Evolutionary conservation across 2,329 filamentous ascomycete genomes (phyloP), one percentile per base, ranked within the genome.

Genomic region (Neophaeococcomyces aloes): DNA sequence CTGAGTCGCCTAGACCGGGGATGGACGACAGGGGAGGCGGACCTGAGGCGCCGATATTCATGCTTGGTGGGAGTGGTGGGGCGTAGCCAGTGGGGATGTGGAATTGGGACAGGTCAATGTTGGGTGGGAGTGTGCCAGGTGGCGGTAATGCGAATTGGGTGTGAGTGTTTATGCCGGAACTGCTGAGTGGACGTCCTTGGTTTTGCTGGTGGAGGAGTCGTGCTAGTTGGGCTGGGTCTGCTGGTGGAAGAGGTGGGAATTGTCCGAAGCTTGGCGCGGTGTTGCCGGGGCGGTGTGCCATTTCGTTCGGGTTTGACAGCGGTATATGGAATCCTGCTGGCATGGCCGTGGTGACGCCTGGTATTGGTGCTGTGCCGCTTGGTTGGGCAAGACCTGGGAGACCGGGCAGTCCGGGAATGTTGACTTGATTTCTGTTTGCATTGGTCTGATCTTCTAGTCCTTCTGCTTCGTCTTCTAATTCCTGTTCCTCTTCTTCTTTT

Each of bases 401-500:
- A 38, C 65, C 67, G 30, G 65, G 66, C 27, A 64, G 50, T 18
- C 58, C 65, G 29, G 69, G 74, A 29, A 76, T 67, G 23, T 78
- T 83, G 3, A 79, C 81, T 45, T 74, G 63, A 47, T 70, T 69
- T 55, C 75, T 78, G 23, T 77, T 65, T 15, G 75, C 82, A 75
- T 83, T 86, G 63, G 83, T 84, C 61, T 98, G 91, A 57, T 98
- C 91, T 42, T 93, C 81, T 34, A 96, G 72, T 2, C 86, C 88
- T 52, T 96, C 89, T 53, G 83, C 82, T 64, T 96, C 91, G 59
- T 96, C 91, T 61, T 95, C 86, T 47, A 83, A 72, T 62, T 96
- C 88, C 59, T 89, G 85, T 59, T 95, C 87, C 61, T 96, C 91
- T 56, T 95, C 87, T 56, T 94, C 88, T 52, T 87, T 83, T 54